phyloP scores from a whole-genome alignment of 495 filamentous ascomycete genomes.

The Talaromyces proteolyticus region DNA sequence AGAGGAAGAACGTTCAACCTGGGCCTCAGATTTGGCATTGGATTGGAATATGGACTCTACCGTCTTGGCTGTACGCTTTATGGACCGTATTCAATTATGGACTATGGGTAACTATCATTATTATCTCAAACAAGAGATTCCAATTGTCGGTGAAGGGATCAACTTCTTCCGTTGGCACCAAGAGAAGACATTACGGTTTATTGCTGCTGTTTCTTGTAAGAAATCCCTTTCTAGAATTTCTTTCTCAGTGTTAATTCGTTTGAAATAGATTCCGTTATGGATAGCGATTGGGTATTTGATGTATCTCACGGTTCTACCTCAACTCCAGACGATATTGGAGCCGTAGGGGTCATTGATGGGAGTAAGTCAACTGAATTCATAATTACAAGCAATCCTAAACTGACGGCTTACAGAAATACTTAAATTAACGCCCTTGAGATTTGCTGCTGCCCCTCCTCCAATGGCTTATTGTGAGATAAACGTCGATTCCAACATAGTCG shows the following conservation, averaged over 20 bases:
- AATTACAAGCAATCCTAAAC: slow-evolving; percentile 4
- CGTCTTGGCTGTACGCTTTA: slow-evolving; percentile 74
- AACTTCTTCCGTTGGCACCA: slow-evolving; percentile 68
- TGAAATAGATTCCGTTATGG: slow-evolving; percentile 41
- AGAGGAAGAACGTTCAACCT: slow-evolving; percentile 47
- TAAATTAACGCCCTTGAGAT: slow-evolving; percentile 78
- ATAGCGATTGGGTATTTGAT: slow-evolving; percentile 63
- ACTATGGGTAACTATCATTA: slow-evolving; percentile 96
- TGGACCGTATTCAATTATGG: slow-evolving; percentile 84
- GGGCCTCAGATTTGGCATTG: slow-evolving; percentile 54
- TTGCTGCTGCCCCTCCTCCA: slow-evolving; percentile 84
- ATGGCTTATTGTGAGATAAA: slow-evolving; percentile 78
- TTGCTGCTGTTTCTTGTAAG: slow-evolving; percentile 40
- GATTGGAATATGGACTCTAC: slow-evolving; percentile 90
- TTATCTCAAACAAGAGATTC: slow-evolving; percentile 93
- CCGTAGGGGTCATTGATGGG: slow-evolving; percentile 85
- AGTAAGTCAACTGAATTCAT: slow-evolving; percentile 32
- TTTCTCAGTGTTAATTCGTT: slow-evolving; percentile 5
- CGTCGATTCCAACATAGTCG: slow-evolving; percentile 56
- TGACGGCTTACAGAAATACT: slow-evolving; percentile 42
- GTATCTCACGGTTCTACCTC: slow-evolving; percentile 60
- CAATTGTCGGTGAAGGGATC: slow-evolving; percentile 22
- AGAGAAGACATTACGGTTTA: slow-evolving; percentile 67
- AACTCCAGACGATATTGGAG: slow-evolving; percentile 72
- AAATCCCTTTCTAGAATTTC: neutral